Percentiles rank a stretch among this genome's conserved stretches.
Evolutionary conservation across 2,329 filamentous ascomycete genomes (phyloP).

Genomic region (Colletotrichum tabaci): DNA sequence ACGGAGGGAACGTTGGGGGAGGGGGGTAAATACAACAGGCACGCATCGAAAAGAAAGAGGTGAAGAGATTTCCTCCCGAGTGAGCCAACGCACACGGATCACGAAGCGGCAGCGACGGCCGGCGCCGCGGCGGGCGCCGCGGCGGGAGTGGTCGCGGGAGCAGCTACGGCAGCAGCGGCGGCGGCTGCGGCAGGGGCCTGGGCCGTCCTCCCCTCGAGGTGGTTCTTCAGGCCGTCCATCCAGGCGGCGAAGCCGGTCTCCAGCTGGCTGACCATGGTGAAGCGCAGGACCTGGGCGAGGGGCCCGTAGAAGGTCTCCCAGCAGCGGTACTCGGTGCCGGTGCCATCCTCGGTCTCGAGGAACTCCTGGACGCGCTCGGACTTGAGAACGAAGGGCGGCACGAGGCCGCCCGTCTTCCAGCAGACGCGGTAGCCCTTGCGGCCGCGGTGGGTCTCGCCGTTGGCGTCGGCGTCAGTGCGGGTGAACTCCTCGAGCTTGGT

Average conservation of each 20-base stretch:
- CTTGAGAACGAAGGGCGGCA: constrained; percentile 52
- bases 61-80: no score
- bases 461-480: constrained; percentile 5
- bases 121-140: constrained; percentile 14
- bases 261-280: constrained; percentile 51
- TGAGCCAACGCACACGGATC: background rate
- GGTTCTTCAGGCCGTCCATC: constrained; percentile 56
- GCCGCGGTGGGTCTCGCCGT: constrained; percentile 44
- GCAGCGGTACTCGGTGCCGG: constrained; percentile 56
- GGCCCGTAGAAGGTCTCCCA: constrained; percentile 63
- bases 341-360: constrained; percentile 46
- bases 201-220: constrained; percentile 45
- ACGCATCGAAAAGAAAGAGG: no score
- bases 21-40: background rate
- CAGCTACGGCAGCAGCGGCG: constrained; percentile 1
- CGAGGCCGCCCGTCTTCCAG: constrained; percentile 54
- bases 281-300: constrained; percentile 53
- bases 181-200: background rate
- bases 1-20: background rate
- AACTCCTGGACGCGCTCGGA: constrained; percentile 62
- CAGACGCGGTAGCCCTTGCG: constrained; percentile 55
- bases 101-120: constrained; percentile 31
- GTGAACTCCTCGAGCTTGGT: constrained; percentile 52
- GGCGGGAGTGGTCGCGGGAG: constrained; percentile 5
- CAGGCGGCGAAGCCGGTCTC: constrained; percentile 55